Evolutionary conservation across 345 rosid species (phyloP).

Genomic region (Cardiospermum halicacabum): DNA sequence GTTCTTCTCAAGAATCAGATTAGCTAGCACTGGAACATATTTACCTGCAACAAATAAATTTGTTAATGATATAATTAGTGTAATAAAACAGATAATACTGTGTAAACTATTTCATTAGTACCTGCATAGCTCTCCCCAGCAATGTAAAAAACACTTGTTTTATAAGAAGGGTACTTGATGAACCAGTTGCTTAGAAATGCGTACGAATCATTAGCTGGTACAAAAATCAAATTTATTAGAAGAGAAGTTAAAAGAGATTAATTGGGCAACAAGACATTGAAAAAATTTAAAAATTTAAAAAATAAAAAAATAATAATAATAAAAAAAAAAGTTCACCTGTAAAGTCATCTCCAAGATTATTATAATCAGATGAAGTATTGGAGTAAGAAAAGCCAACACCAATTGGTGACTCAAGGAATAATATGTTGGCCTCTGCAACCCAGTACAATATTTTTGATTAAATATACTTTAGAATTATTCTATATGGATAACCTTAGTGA

Average conservation of each 20-base stretch:
- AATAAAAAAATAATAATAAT: too few species aligned
- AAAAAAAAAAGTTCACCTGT: slow-evolving; percentile 43
- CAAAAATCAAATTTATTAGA: slow-evolving; percentile 11
- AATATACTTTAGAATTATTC: not conserved
- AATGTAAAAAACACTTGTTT: slow-evolving; percentile 49
- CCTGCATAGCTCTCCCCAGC: slow-evolving; percentile 99
- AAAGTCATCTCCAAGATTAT: slow-evolving; percentile 55
- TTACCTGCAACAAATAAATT: slow-evolving; percentile 40
- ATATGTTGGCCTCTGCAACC: slow-evolving; percentile 78
- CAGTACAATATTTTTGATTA: not conserved
- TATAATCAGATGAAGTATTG: slow-evolving; percentile 61
- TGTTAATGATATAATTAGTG: not conserved
- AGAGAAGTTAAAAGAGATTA: not conserved
- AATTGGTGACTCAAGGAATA: slow-evolving; percentile 87
- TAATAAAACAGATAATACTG: not conserved
- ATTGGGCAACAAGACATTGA: not conserved
- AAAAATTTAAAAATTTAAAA: too few species aligned
- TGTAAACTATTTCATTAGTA: slow-evolving; percentile 11
- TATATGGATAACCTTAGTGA: not conserved
- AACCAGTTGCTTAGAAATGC: slow-evolving; percentile 72
- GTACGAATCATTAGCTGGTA: slow-evolving; percentile 70
- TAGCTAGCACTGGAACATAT: slow-evolving; percentile 86
- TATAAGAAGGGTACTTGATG: slow-evolving; percentile 66
- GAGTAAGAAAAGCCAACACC: slow-evolving; percentile 98
- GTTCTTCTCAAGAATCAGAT: slow-evolving; percentile 59